Percentiles rank a stretch among this genome's conserved stretches.
These are phyloP conservation scores for Penicillium desertorum DNA, from an alignment of 495 filamentous ascomycete species.

Conservation along the genomic window DNA sequence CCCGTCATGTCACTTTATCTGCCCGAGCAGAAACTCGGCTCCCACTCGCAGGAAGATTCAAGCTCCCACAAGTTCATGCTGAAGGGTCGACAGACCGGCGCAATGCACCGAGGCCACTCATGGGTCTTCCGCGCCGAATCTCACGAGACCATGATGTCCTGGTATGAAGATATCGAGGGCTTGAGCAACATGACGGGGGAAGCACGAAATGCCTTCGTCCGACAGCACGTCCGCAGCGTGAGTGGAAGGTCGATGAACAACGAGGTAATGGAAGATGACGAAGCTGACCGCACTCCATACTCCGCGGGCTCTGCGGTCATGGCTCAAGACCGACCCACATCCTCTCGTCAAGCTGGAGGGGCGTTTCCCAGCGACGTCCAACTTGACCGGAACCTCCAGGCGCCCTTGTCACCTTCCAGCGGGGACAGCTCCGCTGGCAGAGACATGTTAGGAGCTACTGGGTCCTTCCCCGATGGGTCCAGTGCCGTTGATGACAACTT, in stretches of 20 bases:
- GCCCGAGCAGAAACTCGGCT: conserved; percentile 91
- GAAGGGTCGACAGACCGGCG: conserved; percentile 89
- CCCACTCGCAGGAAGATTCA: conserved; percentile 78
- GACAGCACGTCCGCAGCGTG: conserved; percentile 69
- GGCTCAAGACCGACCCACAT: conserved; percentile 45
- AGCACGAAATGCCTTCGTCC: conserved; percentile 82
- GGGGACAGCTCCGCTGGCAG: conserved; percentile 64
- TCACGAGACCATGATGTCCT: conserved; percentile 94
- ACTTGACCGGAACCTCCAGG: conserved; percentile 75
- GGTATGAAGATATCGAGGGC: conserved; percentile 89
- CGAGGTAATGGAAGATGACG: conserved; percentile 83
- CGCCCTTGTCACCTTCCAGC: conserved; percentile 73
- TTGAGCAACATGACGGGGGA: conserved; percentile 87
- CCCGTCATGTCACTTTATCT: conserved; percentile 97
- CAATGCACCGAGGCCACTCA: conserved; percentile 91
- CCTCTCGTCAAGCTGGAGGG: conserved; percentile 74
- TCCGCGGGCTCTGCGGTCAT: conserved; percentile 55
- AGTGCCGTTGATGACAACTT: conserved; percentile 25
- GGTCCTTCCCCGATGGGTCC: conserved; percentile 51
- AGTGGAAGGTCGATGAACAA: conserved; percentile 67
- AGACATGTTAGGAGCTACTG: conserved; percentile 60
- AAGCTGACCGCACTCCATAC: conserved; percentile 74
- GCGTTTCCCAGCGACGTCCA: conserved; percentile 86
- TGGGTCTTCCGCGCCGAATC: conserved; percentile 98
- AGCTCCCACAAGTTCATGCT: conserved; percentile 98